phyloP scores from a whole-genome alignment of 371 early-diverging fungal species.

The Batkoa obscura region DNA sequence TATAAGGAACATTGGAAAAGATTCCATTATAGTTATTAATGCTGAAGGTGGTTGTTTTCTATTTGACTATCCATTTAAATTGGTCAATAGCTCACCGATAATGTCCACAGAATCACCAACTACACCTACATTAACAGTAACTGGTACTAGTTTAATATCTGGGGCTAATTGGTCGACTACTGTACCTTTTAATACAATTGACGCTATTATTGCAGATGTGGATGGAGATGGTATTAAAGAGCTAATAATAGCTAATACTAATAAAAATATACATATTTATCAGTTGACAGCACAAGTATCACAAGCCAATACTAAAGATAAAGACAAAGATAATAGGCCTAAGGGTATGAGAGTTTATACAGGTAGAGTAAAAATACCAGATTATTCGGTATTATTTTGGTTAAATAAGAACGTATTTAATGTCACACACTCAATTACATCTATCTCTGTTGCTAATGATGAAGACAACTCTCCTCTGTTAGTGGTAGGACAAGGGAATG shows the following conservation, averaged over 20 bases:
- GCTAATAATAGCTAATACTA: slow-evolving; percentile 57
- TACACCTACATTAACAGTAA: not conserved
- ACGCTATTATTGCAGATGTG: slow-evolving; percentile 1
- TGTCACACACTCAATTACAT: not conserved
- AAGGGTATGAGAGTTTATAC: too few relatives aligned
- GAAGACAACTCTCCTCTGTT: not conserved
- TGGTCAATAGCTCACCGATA: too few relatives aligned
- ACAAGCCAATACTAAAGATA: too few relatives aligned
- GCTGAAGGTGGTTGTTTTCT: slow-evolving; percentile 47
- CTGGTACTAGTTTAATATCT: not conserved
- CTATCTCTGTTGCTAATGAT: not conserved
- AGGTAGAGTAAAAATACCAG: not conserved
- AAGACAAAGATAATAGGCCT: too few relatives aligned
- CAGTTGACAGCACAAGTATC: slow-evolving; percentile 12
- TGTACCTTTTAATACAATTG: not conserved
- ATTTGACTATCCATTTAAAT: slow-evolving; percentile 31
- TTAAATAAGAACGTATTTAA: not conserved
- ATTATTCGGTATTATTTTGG: not conserved
- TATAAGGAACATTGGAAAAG: slow-evolving; percentile 36
- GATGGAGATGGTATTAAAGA: slow-evolving; percentile 59
- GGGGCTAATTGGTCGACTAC: not conserved
- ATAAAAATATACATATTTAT: slow-evolving; percentile 57
- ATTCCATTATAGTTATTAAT: slow-evolving; percentile 39
- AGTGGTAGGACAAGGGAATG: not conserved
- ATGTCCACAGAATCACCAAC: too few relatives aligned